Evolutionary conservation across 306 rosid species (phyloP), one percentile per base, ranked within the genome.

Genomic region (Trifolium fragiferum): DNA sequence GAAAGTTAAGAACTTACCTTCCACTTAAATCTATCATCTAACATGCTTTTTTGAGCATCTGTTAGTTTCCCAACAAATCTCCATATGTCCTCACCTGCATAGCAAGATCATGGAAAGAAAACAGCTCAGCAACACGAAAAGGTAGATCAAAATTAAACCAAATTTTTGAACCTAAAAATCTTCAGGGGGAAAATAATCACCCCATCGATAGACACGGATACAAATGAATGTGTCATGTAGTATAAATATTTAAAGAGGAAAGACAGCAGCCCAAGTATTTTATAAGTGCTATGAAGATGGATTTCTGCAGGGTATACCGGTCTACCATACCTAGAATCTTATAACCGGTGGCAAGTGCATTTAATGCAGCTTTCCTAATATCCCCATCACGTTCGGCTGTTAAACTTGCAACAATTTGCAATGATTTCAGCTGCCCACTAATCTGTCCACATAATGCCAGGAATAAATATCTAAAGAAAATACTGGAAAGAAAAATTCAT

Each of bases 331-430:
- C 99, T 67, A 95, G 97, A 84, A 95, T 88, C 90, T 95, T 95
- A 84, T 95, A 95, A 72, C 99, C 93, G 50, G 96, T 90, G 66
- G 99, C 99, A 15, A 95, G 89, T 1, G 98, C 81, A 89, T 92
- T 95, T 66, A 95, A 84, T 70, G 99, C 98, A 81, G 99, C 98
- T 81, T 95, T 95, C 85, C 99, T 84, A 66, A 79, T 89, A 78
- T 95, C 99, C 76, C 96, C 96, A 86, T 95, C 99, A 54, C 99
- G 89, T 68, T 92, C 99, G 7, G 97, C 89, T 0, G 99, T 95
- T 87, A 95, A 89, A 89, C 96, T 87, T 33, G 99, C 98, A 83
- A 95, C 98, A 57, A 84, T 82, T 89, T 95, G 99, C 86, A 95
- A 77, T 19, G 96, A 92, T 66, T 92, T 95, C 32, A 95, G 79